Base-by-base conservation (phyloP, 2,329 filamentous ascomycete genomes). In the Scorias spongiosa region DNA sequence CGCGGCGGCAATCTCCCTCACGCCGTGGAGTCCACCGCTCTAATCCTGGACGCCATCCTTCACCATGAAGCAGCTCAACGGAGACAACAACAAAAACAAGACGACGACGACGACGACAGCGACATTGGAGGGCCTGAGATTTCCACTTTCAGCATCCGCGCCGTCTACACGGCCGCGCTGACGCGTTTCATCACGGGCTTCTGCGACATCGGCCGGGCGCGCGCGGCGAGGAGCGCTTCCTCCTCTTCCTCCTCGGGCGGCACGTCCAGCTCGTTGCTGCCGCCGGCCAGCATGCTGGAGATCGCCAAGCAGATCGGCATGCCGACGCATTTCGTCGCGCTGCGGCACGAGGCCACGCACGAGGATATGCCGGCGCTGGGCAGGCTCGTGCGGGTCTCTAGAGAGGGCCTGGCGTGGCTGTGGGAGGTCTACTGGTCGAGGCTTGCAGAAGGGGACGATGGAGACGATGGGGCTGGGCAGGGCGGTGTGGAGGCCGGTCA, bases 321-420 rank as follows among this genome's bases (percentile, higher is more conserved):
- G 45, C 81, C 82, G 0, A 77, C 80, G 0, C 80, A 81, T 0
- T 93, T 94, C 62, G 86, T 95, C 43, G 87, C 93, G 67, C 69
- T 93, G 46, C 76, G 88, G 39, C 88, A 95, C 61, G 84, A 93
- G 64, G 84, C 84, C 38, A 93, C 87, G 36, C 88, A 96, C 61
- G 84, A 93, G 61, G 83, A 87, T 58, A 67, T 94, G 45, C 88
- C 88, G 0, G 79, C 80, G 1, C 67, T 94, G 43, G 70, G 75
- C 10, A 78, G 85, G 49, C 67, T 95, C 48, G 75, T 85, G 42
- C 71, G 72, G 30, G 82, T 82, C 1, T 76, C 81, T 1, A 66
- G 70, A 49, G 76, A 81, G 53, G 84, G 82, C 1, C 68, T 95
- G 48, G 68, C 70, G 39, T 95, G 88, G 88, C 78, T 95, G 42